Evolutionary conservation across 495 filamentous ascomycete species (phyloP).

Genomic region (Saxophila tyrrhenica): DNA sequence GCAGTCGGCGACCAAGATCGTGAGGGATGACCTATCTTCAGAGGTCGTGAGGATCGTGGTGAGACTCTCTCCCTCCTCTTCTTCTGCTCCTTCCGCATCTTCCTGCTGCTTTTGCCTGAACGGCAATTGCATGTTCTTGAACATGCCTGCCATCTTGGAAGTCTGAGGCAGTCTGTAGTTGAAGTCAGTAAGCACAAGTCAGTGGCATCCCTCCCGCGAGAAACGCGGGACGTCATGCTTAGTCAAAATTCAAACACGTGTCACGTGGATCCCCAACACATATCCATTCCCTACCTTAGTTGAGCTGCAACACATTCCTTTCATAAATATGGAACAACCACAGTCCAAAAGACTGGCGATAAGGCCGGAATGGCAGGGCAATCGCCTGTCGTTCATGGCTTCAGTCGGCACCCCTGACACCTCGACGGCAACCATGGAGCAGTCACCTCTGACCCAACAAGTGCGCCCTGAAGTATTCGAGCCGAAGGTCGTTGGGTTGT

Average conservation of each 20-base stretch:
- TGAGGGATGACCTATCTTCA: constrained; percentile 29
- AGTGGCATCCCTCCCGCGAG: no score
- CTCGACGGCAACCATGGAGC: constrained; percentile 50
- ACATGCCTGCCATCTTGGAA: constrained; percentile 13
- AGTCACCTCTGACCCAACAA: constrained; percentile 88
- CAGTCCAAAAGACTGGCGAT: constrained; percentile 9
- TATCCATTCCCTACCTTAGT: no score
- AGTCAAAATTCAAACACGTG: no score
- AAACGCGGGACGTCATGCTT: no score
- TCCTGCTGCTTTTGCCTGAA: constrained; percentile 16
- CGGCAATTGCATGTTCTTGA: constrained; percentile 10
- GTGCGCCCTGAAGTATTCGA: constrained; percentile 80
- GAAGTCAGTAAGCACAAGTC: no score
- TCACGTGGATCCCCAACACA: no score
- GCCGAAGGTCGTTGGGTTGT: constrained; percentile 84
- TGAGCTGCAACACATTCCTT: not conserved
- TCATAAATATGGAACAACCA: not conserved
- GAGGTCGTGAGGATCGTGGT: constrained; percentile 28
- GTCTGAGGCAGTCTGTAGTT: no score
- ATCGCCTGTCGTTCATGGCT: constrained; percentile 13
- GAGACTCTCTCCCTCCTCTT: constrained; percentile 24
- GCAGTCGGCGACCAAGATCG: constrained; percentile 29
- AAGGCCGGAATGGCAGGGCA: constrained; percentile 13
- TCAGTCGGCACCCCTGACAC: not conserved
- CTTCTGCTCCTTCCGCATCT: constrained; percentile 13